Conservation (phyloP, 345 rosid species). For the Linum usitatissimum region DNA sequence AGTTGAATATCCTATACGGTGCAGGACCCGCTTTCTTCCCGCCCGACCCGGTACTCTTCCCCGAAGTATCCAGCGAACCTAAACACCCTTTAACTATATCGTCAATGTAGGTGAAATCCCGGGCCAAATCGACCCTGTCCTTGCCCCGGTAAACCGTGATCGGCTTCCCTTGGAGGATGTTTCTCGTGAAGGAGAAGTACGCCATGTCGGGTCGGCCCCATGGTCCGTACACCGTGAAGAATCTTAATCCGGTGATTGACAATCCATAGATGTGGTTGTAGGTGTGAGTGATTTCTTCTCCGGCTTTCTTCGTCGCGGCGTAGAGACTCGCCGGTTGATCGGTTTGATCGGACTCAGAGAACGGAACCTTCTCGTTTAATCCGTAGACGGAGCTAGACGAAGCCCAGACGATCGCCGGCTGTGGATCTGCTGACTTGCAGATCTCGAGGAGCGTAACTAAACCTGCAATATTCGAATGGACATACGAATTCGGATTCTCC, state of each 20-base stretch:
- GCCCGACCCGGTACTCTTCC: constrained; percentile 66
- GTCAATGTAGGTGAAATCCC: constrained; percentile 79
- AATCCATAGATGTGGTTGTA: constrained; percentile 77
- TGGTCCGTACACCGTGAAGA: constrained; percentile 79
- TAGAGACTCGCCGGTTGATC: constrained; percentile 78
- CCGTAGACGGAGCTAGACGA: constrained; percentile 83
- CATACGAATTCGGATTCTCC: constrained; percentile 66
- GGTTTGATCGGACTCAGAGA: constrained; percentile 58
- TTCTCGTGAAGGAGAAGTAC: constrained; percentile 37
- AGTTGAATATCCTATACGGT: constrained; percentile 50
- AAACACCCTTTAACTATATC: constrained; percentile 71
- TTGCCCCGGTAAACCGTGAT: constrained; percentile 63
- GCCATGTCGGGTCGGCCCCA: constrained; percentile 95
- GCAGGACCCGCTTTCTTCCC: constrained; percentile 69
- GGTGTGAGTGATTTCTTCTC: constrained; percentile 72
- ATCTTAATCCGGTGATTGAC: constrained; percentile 62
- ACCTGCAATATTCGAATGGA: constrained; percentile 68
- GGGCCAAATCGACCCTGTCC: constrained; percentile 50
- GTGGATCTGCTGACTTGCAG: constrained; percentile 62
- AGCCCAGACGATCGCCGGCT: constrained; percentile 78
- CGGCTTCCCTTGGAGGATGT: constrained; percentile 63
- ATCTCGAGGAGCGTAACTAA: constrained; percentile 58
- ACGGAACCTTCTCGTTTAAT: constrained; percentile 52
- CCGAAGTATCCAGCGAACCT: constrained; percentile 57
- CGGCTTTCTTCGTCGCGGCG: constrained; percentile 83